Percentiles rank a stretch among this genome's conserved stretches.
Conservation (phyloP, 208 protist species). For the Naegleria fowleri region DNA sequence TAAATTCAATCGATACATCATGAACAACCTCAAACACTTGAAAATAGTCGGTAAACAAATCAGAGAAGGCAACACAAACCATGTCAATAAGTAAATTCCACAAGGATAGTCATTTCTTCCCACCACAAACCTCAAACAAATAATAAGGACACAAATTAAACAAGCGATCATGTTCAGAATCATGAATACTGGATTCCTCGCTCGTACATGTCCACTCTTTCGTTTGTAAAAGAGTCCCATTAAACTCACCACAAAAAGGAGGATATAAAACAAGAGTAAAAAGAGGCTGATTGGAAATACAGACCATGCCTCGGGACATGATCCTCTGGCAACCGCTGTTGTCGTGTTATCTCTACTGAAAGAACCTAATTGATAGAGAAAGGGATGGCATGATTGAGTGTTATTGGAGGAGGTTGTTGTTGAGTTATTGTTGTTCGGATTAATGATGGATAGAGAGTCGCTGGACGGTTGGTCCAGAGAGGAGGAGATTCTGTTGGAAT, state of each 20-base stretch:
- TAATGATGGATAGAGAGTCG: too few species aligned
- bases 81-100: not conserved
- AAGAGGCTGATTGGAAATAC: not conserved
- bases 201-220: not conserved
- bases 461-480: too few species aligned
- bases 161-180: not conserved
- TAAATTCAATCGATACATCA: not conserved
- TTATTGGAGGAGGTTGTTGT: too few species aligned
- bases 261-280: not conserved
- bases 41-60: not conserved
- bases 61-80: not conserved
- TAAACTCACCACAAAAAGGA: not conserved
- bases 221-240: not conserved
- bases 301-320: not conserved
- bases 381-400: not conserved
- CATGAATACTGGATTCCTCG: not conserved
- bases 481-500: too few species aligned
- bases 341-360: not conserved
- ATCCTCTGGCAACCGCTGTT: too few species aligned
- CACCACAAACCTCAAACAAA: not conserved
- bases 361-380: not conserved
- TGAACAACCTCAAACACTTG: not conserved
- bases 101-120: not conserved
- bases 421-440: too few species aligned
- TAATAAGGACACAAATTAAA: not conserved